phyloP scores from a whole-genome alignment of 1,139 yeast genomes.

The Tardiomyces digboiensis region DNA sequence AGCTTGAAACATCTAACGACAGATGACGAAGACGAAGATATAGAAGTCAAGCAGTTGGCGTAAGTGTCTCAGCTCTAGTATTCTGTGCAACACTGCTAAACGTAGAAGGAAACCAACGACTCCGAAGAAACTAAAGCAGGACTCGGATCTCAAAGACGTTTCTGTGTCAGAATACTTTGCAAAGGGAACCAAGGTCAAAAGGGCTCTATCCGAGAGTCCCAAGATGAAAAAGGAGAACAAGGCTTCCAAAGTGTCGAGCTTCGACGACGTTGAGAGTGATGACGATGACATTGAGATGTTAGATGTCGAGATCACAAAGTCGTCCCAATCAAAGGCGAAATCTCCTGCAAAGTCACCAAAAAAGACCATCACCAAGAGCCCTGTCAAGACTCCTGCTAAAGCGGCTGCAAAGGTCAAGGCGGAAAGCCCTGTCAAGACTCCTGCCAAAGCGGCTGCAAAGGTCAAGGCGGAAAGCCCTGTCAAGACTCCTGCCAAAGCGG shows the following conservation, averaged over 20 bases:
- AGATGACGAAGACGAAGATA: neutral
- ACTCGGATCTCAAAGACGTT: conserved; percentile 9
- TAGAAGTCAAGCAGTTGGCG: neutral
- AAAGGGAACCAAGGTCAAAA: conserved; percentile 3
- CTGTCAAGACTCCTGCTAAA: conserved; percentile 1
- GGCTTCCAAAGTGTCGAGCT: neutral
- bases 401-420: neutral
- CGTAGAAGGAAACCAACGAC: conserved; percentile 1
- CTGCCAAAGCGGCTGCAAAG: no score
- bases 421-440: no score
- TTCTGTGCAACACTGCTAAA: neutral
- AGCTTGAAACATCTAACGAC: neutral
- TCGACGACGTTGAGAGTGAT: conserved; percentile 1
- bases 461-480: neutral
- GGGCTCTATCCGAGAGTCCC: conserved; percentile 2
- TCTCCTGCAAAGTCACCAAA: conserved; percentile 7
- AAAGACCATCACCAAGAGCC: conserved; percentile 5
- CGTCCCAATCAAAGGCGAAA: neutral
- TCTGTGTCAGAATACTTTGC: conserved; percentile 13
- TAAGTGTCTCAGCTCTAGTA: neutral
- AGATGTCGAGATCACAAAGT: neutral
- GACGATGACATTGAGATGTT: conserved; percentile 1
- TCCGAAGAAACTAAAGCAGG: conserved; percentile 6
- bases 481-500: neutral
- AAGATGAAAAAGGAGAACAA: conserved; percentile 1